Evolutionary conservation across 768 basidiomycete species (phyloP), one percentile per base, ranked within the genome.

Genomic region (Suillus variegatus): DNA sequence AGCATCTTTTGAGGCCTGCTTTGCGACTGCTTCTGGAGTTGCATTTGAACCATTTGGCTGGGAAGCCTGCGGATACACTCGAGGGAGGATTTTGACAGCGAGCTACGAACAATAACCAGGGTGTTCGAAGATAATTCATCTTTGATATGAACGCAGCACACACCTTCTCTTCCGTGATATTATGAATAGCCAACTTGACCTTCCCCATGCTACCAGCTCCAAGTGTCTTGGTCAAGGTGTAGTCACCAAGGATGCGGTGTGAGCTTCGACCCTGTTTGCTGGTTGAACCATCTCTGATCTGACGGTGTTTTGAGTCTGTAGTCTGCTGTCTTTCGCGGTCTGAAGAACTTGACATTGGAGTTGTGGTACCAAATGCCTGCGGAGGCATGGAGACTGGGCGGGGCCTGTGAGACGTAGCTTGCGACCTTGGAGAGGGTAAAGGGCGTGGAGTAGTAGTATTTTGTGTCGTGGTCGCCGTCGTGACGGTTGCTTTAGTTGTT

Each of bases 131-230:
- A 32, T 7, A 20, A 13, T 12, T 40, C 35, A 60, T 36, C 44
- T 62, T 69, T 49, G 22, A 25, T 62, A 41, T 63, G 60, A 56
- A 41, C 25, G 25, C 36, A 16, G 46, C 28, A 81, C 88, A 69
- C 71, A 96, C 97, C 88, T 96, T 97, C 79, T 98, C 96, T 35
- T 92, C 93, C 1, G 94, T 92, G 68, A 88, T 73, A 66, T 91
- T 92, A 77, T 96, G 94, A 22, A 90, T 90, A 3, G 94, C 97
- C 13, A 99, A 86, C 82, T 98, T 99, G 73, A 99, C 97, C 78
- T 98, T 98, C 69, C 97, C 97, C 97, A 99, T 99, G 76, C 93
- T 95, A 44, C 97, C 97, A 25, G 96, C 97, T 32, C 97, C 97
- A 49, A 99, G 85, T 6, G 97, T 97, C 85, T 98, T 99, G 73